Conservation (phyloP, 2,329 filamentous ascomycete species). For the Fusarium gaditjirri region DNA sequence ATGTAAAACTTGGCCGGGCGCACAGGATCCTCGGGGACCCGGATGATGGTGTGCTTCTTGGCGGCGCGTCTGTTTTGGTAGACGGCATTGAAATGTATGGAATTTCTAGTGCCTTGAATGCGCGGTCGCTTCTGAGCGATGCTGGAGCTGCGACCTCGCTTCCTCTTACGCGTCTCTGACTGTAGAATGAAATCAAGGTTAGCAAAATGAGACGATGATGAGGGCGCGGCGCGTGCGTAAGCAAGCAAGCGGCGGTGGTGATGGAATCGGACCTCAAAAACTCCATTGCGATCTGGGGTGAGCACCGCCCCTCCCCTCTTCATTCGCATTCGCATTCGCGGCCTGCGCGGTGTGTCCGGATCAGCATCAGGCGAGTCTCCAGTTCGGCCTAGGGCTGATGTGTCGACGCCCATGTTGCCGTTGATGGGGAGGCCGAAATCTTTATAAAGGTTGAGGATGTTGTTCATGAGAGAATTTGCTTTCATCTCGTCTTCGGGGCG, state of each 20-base stretch:
- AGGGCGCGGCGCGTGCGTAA: too few species aligned
- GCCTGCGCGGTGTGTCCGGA: not conserved
- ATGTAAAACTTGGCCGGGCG: conserved; percentile 21
- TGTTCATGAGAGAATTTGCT: conserved; percentile 15
- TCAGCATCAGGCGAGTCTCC: not conserved
- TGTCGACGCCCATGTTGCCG: not conserved
- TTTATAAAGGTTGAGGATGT: not conserved
- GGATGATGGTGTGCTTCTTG: conserved; percentile 30
- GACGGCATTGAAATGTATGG: conserved; percentile 29
- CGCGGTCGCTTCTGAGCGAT: not conserved
- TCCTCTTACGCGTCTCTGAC: conserved; percentile 17
- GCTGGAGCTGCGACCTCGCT: not conserved
- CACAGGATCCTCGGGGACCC: not conserved
- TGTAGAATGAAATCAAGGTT: not conserved
- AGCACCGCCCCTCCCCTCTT: conserved; percentile 2
- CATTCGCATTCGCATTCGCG: not conserved
- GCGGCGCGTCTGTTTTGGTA: conserved; percentile 29
- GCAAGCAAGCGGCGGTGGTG: not conserved
- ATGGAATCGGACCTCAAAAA: conserved; percentile 6
- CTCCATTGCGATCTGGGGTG: not conserved
- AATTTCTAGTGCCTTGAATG: not conserved
- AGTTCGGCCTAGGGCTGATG: not conserved
- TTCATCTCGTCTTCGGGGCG: conserved; percentile 2
- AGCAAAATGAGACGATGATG: not conserved
- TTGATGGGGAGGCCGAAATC: not conserved